Evolutionary conservation across 2,329 filamentous ascomycete genomes (phyloP).

Genomic region (Penicillium expansum): DNA sequence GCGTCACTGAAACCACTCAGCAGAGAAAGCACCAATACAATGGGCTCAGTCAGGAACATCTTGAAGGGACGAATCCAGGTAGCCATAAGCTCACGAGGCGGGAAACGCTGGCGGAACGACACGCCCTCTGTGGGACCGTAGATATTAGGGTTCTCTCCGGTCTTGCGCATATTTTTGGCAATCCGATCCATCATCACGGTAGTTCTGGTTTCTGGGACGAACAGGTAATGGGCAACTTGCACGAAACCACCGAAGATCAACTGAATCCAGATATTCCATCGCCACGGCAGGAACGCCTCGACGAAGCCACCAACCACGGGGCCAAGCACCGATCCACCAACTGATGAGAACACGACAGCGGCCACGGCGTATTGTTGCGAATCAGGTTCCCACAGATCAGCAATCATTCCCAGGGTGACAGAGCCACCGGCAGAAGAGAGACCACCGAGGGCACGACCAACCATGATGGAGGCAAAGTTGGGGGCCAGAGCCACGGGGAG

Average conservation of each 20-base stretch:
- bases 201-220: conserved; percentile 74
- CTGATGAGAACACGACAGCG: conserved; percentile 74
- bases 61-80: conserved; percentile 62
- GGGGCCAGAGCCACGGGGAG: conserved; percentile 69
- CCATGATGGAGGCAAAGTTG: conserved; percentile 69
- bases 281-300: conserved; percentile 65
- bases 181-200: conserved; percentile 76
- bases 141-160: conserved; percentile 57
- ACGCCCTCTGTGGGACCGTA: conserved; percentile 71
- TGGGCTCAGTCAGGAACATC: conserved; percentile 65
- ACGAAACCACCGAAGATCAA: conserved; percentile 72
- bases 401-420: conserved; percentile 72
- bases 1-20: conserved; percentile 64
- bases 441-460: conserved; percentile 68
- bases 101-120: conserved; percentile 59
- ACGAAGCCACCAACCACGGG: conserved; percentile 77
- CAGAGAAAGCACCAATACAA: conserved; percentile 60
- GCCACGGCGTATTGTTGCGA: conserved; percentile 72
- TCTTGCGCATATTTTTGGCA: conserved; percentile 69
- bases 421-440: conserved; percentile 70
- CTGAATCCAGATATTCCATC: conserved; percentile 81
- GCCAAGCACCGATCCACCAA: conserved; percentile 72
- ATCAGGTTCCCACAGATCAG: conserved; percentile 69
- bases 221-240: conserved; percentile 64
- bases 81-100: conserved; percentile 54